These are phyloP conservation scores for Annona squamosa DNA, from an alignment of 164 flowering plant species.

Conservation along the genomic window DNA sequence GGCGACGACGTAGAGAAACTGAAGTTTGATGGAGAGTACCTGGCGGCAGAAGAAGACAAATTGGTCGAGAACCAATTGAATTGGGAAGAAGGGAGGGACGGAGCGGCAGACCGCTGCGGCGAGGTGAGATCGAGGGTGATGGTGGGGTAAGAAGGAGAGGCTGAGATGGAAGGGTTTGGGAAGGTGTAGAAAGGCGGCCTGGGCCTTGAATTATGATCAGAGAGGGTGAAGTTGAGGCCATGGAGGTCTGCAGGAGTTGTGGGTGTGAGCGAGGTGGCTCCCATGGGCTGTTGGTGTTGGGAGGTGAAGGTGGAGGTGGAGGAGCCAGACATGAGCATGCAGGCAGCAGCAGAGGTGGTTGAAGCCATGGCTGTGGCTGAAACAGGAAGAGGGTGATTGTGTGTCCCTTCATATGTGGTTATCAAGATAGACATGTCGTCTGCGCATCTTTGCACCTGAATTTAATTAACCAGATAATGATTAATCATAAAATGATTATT, in stretches of 20 bases:
- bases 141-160: conserved; percentile 60
- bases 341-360: conserved; percentile 89
- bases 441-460: conserved; percentile 89
- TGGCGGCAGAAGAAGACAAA: conserved; percentile 25
- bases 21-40: conserved; percentile 39
- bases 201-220: conserved; percentile 37
- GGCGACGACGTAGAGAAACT: conserved; percentile 53
- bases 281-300: conserved; percentile 11
- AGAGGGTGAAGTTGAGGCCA: conserved; percentile 51
- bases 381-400: conserved; percentile 76
- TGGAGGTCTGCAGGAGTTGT: conserved; percentile 30
- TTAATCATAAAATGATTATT: not conserved
- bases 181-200: conserved; percentile 44
- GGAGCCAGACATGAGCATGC: conserved; percentile 72
- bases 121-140: conserved; percentile 91
- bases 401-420: conserved; percentile 95
- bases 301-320: conserved; percentile 15
- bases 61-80: conserved; percentile 29
- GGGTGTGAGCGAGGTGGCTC: conserved; percentile 8
- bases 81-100: conserved; percentile 21
- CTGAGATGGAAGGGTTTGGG: conserved; percentile 44
- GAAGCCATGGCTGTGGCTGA: conserved; percentile 96
- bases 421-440: conserved; percentile 82
- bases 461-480: not conserved
- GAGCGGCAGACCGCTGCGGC: conserved; percentile 27